A percentile compares a stretch with the other conserved stretches of the same genome.
Evolutionary conservation across 306 rosid species (phyloP).

Genomic region (Prunus fruticosa): DNA sequence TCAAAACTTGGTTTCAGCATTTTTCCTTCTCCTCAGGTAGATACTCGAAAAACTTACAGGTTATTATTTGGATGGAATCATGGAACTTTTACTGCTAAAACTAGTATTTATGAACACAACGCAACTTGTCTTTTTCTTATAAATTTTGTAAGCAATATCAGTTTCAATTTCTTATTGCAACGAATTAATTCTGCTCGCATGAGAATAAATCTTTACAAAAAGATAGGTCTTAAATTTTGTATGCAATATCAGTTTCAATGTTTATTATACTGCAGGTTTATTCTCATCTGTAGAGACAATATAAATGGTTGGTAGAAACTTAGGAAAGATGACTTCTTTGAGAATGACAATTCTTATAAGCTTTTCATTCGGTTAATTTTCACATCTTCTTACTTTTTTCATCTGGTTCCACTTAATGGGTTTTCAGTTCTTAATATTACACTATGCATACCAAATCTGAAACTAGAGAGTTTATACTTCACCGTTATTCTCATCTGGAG

Average conservation of each 20-base stretch:
- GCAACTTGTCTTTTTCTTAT: neutral
- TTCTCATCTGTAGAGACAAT: neutral
- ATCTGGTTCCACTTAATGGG: too few relatives aligned
- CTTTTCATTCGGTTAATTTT: too few relatives aligned
- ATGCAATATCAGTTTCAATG: neutral
- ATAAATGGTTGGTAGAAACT: neutral
- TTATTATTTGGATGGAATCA: neutral
- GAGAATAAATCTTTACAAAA: neutral
- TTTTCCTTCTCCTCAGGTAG: conserved; percentile 83
- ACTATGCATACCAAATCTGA: neutral
- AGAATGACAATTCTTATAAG: neutral
- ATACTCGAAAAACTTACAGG: neutral
- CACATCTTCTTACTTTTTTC: too few relatives aligned
- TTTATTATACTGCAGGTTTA: neutral
- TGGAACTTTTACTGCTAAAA: neutral
- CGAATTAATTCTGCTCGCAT: neutral
- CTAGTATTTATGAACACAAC: neutral
- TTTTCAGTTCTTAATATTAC: neutral
- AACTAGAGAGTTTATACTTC: neutral
- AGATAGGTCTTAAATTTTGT: neutral
- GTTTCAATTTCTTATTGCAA: neutral
- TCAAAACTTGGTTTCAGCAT: conserved; percentile 72
- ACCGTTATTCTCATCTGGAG: neutral
- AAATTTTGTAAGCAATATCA: neutral
- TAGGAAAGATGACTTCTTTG: neutral